Base-by-base conservation (phyloP, 495 filamentous ascomycete genomes). In the Aspergillus mulundensis region DNA sequence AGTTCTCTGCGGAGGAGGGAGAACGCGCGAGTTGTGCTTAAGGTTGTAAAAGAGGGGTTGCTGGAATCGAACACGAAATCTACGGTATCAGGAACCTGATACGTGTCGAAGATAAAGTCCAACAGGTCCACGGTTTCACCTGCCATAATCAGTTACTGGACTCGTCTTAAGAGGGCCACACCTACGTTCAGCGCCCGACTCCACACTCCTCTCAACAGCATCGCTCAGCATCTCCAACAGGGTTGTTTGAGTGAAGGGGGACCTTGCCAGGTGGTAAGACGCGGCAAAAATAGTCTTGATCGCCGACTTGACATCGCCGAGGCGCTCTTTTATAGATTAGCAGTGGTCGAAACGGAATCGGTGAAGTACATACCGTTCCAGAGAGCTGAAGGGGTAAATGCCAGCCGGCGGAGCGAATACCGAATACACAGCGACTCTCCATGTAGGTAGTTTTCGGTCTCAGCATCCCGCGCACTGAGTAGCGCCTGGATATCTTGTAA, bases 401-500 rank as follows among this genome's bases (percentile, higher is more conserved):
- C 67, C 50, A 71, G 67, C 24, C 74, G 65, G 20, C 70, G 66
- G 39, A 82, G 59, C 12, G 81, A 60, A 54, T 81, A 81, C 47
- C 75, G 78, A 7, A 78, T 62, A 59, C 73, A 78, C 12, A 87
- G 63, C 11, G 81, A 63, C 38, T 70, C 68, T n/a, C 84, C 84
- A 63, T 97, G 93, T 0, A 88, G 50, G 23, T 65, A 69, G 55
- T 89, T 88, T 56, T 83, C 79, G n/a, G 76, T 74, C 2, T 65
- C 61, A 0, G 63, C 67, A 3, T 69, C 62, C 0, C 61, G 56
- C 3, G 46, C 53, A 11, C 63, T 56, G 7, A 91, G 51, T 10
- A 92, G 70, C 3, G 57, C 38, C 7, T 60, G 62, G 15, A 87
- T 67, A 19, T 77, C 77, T 3, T 65, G 53, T 3, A 80, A 61